Conservation (phyloP, 2,329 filamentous ascomycete genomes). For the Colletotrichum salicis region DNA sequence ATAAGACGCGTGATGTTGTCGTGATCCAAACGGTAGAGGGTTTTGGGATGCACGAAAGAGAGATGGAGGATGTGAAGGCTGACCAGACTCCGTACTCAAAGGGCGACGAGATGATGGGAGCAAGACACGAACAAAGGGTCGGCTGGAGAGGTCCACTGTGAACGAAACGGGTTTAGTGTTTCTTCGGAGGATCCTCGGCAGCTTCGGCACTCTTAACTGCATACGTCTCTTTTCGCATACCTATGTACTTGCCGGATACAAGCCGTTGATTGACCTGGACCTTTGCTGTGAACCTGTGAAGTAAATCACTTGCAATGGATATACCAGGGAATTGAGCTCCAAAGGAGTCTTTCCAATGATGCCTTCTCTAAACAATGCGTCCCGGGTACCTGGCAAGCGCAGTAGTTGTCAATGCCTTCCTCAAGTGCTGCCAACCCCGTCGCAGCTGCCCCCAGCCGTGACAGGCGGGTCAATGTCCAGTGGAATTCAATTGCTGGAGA, state of each 20-base stretch:
- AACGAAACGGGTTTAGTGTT: neutral
- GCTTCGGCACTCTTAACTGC: neutral
- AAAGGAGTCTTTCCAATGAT: neutral
- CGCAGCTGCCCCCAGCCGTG: conserved; percentile 13
- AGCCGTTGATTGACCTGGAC: neutral
- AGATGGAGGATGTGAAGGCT: conserved; percentile 18
- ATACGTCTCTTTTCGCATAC: conserved; percentile 4
- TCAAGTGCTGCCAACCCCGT: neutral
- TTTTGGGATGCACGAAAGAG: conserved; percentile 30
- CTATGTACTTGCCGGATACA: neutral
- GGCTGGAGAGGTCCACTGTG: conserved; percentile 16
- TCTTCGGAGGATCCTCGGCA: conserved; percentile 8
- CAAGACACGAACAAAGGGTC: conserved; percentile 29
- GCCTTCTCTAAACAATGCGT: no score
- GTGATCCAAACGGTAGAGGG: conserved; percentile 28
- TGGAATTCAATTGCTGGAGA: conserved; percentile 7
- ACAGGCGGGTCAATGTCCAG: conserved; percentile 4
- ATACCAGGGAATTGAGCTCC: neutral
- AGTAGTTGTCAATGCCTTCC: neutral
- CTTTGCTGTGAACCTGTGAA: neutral
- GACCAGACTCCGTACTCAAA: conserved; percentile 3
- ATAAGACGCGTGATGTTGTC: conserved; percentile 26
- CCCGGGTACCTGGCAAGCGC: neutral
- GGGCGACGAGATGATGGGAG: conserved; percentile 28
- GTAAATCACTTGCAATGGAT: no score